Evolutionary conservation across 306 rosid genomes (phyloP).

Genomic region (Alnus glutinosa): DNA sequence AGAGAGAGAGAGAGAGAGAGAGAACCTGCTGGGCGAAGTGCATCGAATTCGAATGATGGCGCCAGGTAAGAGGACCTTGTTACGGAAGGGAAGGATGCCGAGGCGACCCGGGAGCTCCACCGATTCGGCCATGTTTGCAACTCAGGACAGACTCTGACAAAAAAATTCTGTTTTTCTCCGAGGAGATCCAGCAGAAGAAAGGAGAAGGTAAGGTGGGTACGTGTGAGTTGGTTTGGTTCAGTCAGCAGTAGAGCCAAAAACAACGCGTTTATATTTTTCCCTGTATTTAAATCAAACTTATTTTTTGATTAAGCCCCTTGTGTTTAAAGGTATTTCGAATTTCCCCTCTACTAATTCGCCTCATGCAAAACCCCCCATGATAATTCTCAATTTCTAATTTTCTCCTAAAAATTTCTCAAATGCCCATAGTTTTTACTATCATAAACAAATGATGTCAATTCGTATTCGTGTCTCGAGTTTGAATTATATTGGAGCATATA

Average conservation of each 20-base stretch:
- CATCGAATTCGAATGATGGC: constrained; percentile 97
- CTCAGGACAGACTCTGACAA: constrained; percentile 20
- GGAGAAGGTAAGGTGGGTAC: not conserved
- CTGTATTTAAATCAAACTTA: not conserved
- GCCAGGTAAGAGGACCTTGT: constrained; percentile 95
- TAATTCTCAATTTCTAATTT: no score
- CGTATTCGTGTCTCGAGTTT: no score
- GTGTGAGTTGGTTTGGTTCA: not conserved
- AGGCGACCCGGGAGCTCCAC: constrained; percentile 90
- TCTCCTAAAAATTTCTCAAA: no score
- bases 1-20: not conserved
- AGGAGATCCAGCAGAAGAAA: not conserved
- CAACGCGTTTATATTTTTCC: not conserved
- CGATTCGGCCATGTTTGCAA: constrained; percentile 70
- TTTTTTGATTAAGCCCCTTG: not conserved
- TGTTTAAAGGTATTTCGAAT: not conserved
- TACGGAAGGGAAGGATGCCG: constrained; percentile 95
- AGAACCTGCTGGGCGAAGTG: constrained; percentile 91
- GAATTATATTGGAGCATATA: no score
- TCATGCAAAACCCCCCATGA: not conserved
- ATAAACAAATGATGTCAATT: no score
- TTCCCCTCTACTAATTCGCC: not conserved
- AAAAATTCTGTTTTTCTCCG: not conserved
- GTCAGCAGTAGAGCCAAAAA: not conserved
- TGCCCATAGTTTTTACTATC: no score